Conservation (phyloP, 202 grass and related monocot species). For the Schoenoplectus triqueter region DNA sequence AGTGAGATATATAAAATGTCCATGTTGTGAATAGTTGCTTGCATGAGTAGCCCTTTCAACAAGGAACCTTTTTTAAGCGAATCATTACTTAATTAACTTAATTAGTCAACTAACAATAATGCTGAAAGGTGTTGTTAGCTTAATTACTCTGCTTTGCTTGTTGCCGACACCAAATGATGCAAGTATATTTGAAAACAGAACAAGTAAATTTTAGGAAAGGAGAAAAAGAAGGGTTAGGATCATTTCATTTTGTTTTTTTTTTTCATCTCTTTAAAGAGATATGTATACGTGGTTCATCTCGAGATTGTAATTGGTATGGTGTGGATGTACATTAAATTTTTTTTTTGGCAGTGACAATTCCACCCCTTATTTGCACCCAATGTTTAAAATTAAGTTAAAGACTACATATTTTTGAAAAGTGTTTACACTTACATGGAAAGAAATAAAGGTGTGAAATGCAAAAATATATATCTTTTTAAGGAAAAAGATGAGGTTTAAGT, state of each 20-base stretch:
- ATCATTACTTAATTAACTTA: slow-evolving; percentile 21
- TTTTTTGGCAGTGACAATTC: too few species aligned
- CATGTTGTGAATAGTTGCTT: slow-evolving; percentile 31
- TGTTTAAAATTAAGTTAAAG: too few species aligned
- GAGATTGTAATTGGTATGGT: not conserved
- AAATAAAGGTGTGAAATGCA: too few species aligned
- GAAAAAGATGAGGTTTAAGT: too few species aligned
- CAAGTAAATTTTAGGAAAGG: not conserved
- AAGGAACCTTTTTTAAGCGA: slow-evolving; percentile 41
- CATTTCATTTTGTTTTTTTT: not conserved
- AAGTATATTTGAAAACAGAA: slow-evolving; percentile 45
- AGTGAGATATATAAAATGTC: slow-evolving; percentile 19
- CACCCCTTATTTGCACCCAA: too few species aligned
- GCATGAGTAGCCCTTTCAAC: slow-evolving; percentile 44
- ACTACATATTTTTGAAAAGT: too few species aligned
- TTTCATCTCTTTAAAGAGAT: too few species aligned
- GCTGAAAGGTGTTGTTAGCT: not conserved
- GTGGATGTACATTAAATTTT: not conserved
- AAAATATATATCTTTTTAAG: too few species aligned
- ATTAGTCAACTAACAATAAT: slow-evolving; percentile 26
- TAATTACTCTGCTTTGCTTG: slow-evolving; percentile 58
- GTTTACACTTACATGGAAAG: too few species aligned
- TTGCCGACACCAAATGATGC: slow-evolving; percentile 65
- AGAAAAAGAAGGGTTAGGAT: not conserved
- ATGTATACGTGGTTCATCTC: not conserved